Evolutionary conservation across 2,329 filamentous ascomycete genomes (phyloP).

Genomic region (Claviceps humidiphila): DNA sequence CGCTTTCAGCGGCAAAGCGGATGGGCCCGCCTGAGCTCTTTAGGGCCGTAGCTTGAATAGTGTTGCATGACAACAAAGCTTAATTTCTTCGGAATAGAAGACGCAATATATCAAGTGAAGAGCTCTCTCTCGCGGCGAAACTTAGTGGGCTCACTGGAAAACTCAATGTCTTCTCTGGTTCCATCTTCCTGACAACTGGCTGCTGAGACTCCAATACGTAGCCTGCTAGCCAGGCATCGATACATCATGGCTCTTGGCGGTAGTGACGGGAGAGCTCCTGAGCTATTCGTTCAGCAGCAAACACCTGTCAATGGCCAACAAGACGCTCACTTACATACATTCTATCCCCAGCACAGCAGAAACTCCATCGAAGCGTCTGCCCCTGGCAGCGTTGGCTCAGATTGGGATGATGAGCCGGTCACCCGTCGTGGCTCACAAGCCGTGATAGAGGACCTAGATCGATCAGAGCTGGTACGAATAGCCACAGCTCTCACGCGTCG

Average conservation of each 20-base stretch:
- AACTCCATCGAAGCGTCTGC: background rate
- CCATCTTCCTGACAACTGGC: too few relatives aligned
- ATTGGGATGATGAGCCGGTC: slow-evolving; percentile 3
- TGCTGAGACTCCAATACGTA: too few relatives aligned
- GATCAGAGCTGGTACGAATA: slow-evolving; percentile 25
- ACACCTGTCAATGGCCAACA: background rate
- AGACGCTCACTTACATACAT: background rate
- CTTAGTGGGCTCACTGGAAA: too few relatives aligned
- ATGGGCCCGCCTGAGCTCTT: too few relatives aligned
- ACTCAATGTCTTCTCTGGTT: too few relatives aligned
- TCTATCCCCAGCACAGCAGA: background rate
- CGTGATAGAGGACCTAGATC: slow-evolving; percentile 20
- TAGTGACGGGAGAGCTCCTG: background rate
- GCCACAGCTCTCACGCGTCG: slow-evolving; percentile 26
- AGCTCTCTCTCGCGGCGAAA: too few relatives aligned
- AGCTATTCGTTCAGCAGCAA: background rate
- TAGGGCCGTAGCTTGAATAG: too few relatives aligned
- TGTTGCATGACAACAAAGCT: too few relatives aligned
- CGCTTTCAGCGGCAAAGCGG: too few relatives aligned
- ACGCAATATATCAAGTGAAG: too few relatives aligned
- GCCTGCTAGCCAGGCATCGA: background rate
- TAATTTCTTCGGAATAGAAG: too few relatives aligned
- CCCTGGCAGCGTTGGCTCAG: background rate
- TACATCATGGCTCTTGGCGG: background rate
- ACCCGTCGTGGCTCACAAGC: slow-evolving; percentile 5